A percentile compares a stretch with the other conserved stretches of the same genome.
phyloP scores from a whole-genome alignment of 2,329 filamentous ascomycete species.

The Dothidotthia symphoricarpi region DNA sequence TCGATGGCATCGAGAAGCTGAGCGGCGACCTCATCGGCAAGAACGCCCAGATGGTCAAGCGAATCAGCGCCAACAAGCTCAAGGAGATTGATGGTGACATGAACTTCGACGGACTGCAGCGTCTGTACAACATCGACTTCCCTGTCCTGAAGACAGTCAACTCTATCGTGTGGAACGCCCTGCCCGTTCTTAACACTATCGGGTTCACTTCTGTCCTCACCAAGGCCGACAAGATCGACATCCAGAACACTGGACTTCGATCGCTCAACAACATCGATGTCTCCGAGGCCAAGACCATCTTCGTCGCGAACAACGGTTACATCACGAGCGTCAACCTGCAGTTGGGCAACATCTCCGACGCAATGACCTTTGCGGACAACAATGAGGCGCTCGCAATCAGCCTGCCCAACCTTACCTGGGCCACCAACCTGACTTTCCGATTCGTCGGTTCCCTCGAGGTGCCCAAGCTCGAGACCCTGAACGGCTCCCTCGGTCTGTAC shows the following conservation, averaged over 20 bases:
- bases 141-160: conserved; percentile 63
- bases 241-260: conserved; percentile 82
- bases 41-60: conserved; percentile 61
- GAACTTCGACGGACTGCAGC: conserved; percentile 64
- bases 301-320: conserved; percentile 82
- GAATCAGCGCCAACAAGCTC: conserved; percentile 62
- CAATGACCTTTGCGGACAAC: conserved; percentile 77
- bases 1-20: conserved; percentile 64
- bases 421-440: conserved; percentile 77
- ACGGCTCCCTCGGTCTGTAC: conserved; percentile 80
- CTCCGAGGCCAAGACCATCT: conserved; percentile 66
- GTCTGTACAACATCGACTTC: conserved; percentile 68
- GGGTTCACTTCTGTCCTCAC: conserved; percentile 64
- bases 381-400: conserved; percentile 66
- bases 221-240: conserved; percentile 65
- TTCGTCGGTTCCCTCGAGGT: conserved; percentile 74
- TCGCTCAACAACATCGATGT: conserved; percentile 80
- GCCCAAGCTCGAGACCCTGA: conserved; percentile 70
- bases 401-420: conserved; percentile 75
- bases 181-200: conserved; percentile 62
- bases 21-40: conserved; percentile 54
- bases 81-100: conserved; percentile 68
- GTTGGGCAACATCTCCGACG: conserved; percentile 70
- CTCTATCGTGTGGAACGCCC: conserved; percentile 68
- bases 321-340: conserved; percentile 74